A percentile compares a stretch with the other conserved stretches of the same genome.
Evolutionary conservation across 257 asterid species (phyloP).

Genomic region (Capsicum rhomboideum): DNA sequence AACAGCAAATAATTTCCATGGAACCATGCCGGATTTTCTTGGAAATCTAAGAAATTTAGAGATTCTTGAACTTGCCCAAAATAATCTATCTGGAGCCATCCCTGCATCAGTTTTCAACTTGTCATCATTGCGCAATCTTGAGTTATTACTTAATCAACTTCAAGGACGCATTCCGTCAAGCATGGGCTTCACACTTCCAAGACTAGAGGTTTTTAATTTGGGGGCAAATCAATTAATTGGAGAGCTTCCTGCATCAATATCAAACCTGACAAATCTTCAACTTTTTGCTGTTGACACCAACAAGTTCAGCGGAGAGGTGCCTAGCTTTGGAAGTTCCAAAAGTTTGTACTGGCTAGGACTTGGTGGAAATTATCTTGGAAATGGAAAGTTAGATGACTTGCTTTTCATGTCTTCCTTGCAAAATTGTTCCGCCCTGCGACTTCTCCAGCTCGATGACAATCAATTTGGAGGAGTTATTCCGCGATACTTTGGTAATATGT

Average conservation of each 20-base stretch:
- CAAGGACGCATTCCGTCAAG: neutral
- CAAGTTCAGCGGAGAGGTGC: neutral
- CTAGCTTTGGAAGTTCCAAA: neutral
- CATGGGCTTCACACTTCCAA: neutral
- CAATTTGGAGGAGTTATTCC: neutral
- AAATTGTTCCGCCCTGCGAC: neutral
- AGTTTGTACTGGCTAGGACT: neutral
- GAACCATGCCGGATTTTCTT: conserved; percentile 4
- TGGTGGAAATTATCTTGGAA: neutral
- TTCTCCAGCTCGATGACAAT: neutral
- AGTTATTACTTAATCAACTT: neutral
- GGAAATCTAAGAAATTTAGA: neutral
- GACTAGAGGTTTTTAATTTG: neutral
- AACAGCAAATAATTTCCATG: neutral
- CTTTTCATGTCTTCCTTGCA: neutral
- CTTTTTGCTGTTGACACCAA: neutral
- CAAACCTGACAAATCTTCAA: neutral
- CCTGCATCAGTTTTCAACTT: conserved; percentile 8
- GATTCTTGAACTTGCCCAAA: neutral
- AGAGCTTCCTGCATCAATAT: neutral
- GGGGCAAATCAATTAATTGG: neutral
- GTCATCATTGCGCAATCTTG: conserved; percentile 2
- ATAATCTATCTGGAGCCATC: conserved; percentile 2
- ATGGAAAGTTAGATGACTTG: neutral
- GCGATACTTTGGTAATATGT: neutral